Evolutionary conservation across 1,139 yeast species (phyloP).

Genomic region (Yamadazyma triangularis): DNA sequence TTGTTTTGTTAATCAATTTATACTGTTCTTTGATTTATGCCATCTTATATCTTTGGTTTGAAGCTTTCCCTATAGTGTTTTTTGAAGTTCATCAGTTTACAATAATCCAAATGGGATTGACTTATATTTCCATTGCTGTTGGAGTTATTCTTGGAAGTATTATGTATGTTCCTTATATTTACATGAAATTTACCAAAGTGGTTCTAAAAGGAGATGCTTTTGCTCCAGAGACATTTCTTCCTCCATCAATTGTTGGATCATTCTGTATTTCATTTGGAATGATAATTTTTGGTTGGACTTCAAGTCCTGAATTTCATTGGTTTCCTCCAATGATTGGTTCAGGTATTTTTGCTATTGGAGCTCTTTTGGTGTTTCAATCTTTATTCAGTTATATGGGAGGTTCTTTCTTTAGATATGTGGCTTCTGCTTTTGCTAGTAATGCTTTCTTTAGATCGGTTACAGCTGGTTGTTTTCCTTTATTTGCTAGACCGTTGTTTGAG

Average conservation of each 20-base stretch:
- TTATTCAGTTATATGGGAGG: constrained; percentile 30
- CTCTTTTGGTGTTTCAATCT: constrained; percentile 40
- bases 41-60: constrained; percentile 28
- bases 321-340: constrained; percentile 38
- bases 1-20: constrained; percentile 26
- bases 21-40: constrained; percentile 28
- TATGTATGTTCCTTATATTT: constrained; percentile 18
- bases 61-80: constrained; percentile 28
- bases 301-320: constrained; percentile 37
- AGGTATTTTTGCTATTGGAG: constrained; percentile 31
- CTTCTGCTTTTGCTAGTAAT: constrained; percentile 59
- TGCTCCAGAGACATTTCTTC: constrained; percentile 40
- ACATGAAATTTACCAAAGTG: constrained; percentile 19
- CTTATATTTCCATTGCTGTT: constrained; percentile 25
- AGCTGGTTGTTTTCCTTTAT: constrained; percentile 62
- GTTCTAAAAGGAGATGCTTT: constrained; percentile 19
- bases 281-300: constrained; percentile 51
- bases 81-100: constrained; percentile 18
- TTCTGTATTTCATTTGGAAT: constrained; percentile 39
- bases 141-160: constrained; percentile 34
- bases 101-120: constrained; percentile 22
- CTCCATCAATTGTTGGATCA: constrained; percentile 41
- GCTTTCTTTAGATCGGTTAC: constrained; percentile 49
- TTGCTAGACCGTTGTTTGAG: constrained; percentile 48
- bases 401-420: constrained; percentile 38